Evolutionary conservation across 2,329 filamentous ascomycete species (phyloP), one percentile per base, ranked within the genome.

Genomic region (Mariannaea elegans): DNA sequence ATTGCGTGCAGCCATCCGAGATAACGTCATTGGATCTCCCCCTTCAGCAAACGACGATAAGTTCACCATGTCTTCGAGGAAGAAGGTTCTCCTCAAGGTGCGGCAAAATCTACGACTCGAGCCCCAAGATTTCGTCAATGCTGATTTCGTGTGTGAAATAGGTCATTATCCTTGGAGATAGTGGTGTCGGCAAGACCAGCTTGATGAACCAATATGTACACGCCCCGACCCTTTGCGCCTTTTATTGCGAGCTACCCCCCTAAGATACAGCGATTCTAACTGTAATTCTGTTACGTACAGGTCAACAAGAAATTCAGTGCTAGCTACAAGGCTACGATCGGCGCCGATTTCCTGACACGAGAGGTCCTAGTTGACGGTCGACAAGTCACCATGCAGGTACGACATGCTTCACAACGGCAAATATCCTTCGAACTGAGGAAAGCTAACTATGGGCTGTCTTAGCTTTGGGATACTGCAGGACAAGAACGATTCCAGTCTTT

Each of bases 121-220:
- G 19, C 31, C 36, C 34, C 3, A 24, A 9, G 8, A 44, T 21
- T 29, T 38, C 14, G 12, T 27, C 14, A 34, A 55, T 64, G 51
- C 63, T 69, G 57, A 70, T 63, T 23, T 16, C 45, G 29, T 44
- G 38, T 55, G 56, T 27, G 50, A 51, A 65, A 44, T 72, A 98
- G 94, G 94, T 99, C 75, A 99, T 99, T 75, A 98, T 99, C 81
- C 90, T 99, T 71, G 95, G 95, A 72, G 95, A 99, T 80, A 98
- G 94, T 80, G 95, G 95, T 81, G 95, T 99, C 64, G 95, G 95
- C 78, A 99, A 99, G 87, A 99, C 95, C 63, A 97, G 93, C 80
- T 89, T 99, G 87, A 99, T 99, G 95, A 99, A 99, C 83, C 95
- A 99, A 98, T 99, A 98, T 92, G 95, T 98, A 88, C 78, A 91